Base-by-base conservation (phyloP, 768 basidiomycete species). In the Dacryopinax spathularia region DNA sequence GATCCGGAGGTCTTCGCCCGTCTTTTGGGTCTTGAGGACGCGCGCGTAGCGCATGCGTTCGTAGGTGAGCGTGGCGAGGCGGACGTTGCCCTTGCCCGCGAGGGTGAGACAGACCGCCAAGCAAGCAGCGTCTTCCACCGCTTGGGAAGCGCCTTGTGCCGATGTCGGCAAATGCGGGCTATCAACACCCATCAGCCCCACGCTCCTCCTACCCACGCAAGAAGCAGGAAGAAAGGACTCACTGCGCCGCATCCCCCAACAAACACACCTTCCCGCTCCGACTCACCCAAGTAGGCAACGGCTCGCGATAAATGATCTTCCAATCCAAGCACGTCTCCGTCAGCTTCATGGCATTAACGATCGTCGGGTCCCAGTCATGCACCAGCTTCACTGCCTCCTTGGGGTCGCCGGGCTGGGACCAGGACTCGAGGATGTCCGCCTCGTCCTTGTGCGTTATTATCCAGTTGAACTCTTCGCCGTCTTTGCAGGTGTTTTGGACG, bases 21-120 rank as follows among this genome's bases (percentile, higher is more conserved):
- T 65, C 44, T 65, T 65, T 61, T 65, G 64, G 25, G 64, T 65
- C 64, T 65, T 65, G 60, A 65, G 60, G 12, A 65, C 64, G 25
- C 64, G 60, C 0, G 64, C 64, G 44, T 65, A 65, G n/a, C 64
- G 60, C 34, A 65, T 25, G 1, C 64, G 33, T 31, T 65, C 64
- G 43, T 65, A 65, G 37, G 39, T 43, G 2, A 65, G 41, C 16
- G 64, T n/a, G 1, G 64, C 64, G 34, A 65, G 64, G 16, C 64
- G 60, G 27, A 65, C 31, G 27, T 56, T 44, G 0, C 35, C 61
- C 16, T 43, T 33, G 15, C 61, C 34, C 1, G 61, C 61, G 9
- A 65, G 29, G 60, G 61, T 36, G 48, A 65, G 64, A 48, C 64
- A 65, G 33, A 61, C 48, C n/a, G 64, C 64, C 31, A 65, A 39